A percentile compares a stretch with the other conserved stretches of the same genome.
These are phyloP conservation scores for Colletotrichum trifolii DNA, from an alignment of 2,329 filamentous ascomycete species.

Conservation along the genomic window DNA sequence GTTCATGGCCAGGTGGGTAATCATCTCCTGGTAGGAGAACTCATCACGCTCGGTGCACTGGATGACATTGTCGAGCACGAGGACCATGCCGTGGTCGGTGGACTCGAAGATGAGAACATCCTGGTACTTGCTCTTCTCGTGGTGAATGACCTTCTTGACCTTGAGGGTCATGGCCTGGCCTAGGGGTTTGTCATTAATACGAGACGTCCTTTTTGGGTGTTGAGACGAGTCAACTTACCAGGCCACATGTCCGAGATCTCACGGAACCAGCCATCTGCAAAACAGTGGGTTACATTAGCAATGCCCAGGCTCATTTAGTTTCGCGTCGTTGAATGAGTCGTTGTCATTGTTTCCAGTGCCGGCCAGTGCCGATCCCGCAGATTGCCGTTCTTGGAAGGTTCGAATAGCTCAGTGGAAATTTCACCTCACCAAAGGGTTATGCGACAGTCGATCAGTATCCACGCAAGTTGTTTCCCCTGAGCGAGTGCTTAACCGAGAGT, in stretches of 20 bases:
- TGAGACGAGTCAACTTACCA: slow-evolving; percentile 51
- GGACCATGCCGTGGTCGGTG: slow-evolving; percentile 93
- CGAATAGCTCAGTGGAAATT: not conserved
- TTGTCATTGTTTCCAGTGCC: slow-evolving; percentile 6
- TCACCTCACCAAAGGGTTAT: slow-evolving; percentile 16
- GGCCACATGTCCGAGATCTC: slow-evolving; percentile 99
- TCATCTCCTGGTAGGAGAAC: slow-evolving; percentile 99
- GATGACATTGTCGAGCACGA: slow-evolving; percentile 98
- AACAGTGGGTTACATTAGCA: slow-evolving; percentile 11
- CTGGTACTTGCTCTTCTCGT: slow-evolving; percentile 99
- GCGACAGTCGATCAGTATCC: slow-evolving; percentile 22
- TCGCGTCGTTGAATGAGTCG: not conserved
- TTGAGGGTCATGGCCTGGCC: slow-evolving; percentile 98
- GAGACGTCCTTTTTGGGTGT: not conserved
- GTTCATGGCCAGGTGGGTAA: slow-evolving; percentile 98
- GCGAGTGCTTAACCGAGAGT: slow-evolving; percentile 36
- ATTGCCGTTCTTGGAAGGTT: slow-evolving; percentile 9
- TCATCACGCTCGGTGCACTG: slow-evolving; percentile 99
- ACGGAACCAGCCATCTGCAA: slow-evolving; percentile 98
- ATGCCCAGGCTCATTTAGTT: slow-evolving; percentile 17
- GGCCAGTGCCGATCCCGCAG: slow-evolving; percentile 17
- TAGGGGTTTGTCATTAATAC: slow-evolving; percentile 40
- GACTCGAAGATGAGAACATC: slow-evolving; percentile 99
- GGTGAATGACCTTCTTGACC: slow-evolving; percentile 97
- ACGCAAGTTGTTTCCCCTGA: slow-evolving; percentile 22